Conservation (phyloP, 805 yeast species). For the Teunomyces aglyptinius region DNA sequence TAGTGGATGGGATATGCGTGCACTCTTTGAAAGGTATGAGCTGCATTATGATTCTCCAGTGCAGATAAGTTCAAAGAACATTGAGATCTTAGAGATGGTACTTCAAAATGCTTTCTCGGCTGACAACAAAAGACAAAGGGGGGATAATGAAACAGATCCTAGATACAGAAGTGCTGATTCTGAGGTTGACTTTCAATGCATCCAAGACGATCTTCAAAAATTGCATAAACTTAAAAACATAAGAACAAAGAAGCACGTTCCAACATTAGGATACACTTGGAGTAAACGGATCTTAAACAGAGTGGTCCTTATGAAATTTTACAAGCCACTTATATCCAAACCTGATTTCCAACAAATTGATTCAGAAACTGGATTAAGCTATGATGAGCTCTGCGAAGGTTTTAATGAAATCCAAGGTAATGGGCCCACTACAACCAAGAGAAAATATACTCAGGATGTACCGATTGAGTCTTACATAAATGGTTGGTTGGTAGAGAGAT, state of each 20-base stretch:
- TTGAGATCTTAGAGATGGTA: constrained; percentile 1
- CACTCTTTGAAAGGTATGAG: constrained; percentile 3
- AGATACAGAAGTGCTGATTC: constrained; percentile 1
- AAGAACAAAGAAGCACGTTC: constrained; percentile 21
- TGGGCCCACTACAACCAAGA: not conserved
- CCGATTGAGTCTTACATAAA: constrained; percentile 10
- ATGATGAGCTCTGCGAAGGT: constrained; percentile 12
- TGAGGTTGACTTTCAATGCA: not conserved
- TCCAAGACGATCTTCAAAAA: not conserved
- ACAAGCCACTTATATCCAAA: constrained; percentile 20
- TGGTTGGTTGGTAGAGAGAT: constrained; percentile 29
- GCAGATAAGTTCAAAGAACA: not conserved
- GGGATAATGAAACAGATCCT: constrained; percentile 9
- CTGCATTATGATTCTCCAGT: not conserved
- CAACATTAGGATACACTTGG: constrained; percentile 37
- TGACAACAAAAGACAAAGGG: constrained; percentile 4
- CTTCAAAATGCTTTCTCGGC: not conserved
- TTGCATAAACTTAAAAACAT: constrained; percentile 2
- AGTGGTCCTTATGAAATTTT: constrained; percentile 28
- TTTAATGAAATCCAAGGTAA: constrained; percentile 5
- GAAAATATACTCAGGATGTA: constrained; percentile 3
- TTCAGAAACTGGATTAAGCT: constrained; percentile 16
- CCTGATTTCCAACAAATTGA: constrained; percentile 7
- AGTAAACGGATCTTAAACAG: constrained; percentile 22
- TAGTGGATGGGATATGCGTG: constrained; percentile 21